These are phyloP conservation scores for Neolentinus lepideus DNA, from an alignment of 1,284 basidiomycete genomes.

Conservation along the genomic window DNA sequence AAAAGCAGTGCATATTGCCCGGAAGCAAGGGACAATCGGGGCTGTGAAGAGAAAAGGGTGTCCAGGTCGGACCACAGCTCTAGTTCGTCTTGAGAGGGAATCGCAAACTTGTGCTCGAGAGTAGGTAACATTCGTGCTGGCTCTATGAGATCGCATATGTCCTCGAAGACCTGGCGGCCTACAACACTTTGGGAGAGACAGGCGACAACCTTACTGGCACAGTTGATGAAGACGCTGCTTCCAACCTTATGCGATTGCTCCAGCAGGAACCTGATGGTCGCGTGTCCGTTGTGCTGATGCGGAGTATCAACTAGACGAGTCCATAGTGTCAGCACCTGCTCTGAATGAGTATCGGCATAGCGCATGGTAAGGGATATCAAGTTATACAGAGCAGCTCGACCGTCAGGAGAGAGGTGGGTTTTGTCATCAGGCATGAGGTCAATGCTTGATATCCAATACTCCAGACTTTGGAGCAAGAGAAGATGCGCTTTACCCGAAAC, in stretches of 20 bases:
- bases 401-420: conserved; percentile 49
- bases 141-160: conserved; percentile 80
- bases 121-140: conserved; percentile 78
- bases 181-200: conserved; percentile 77
- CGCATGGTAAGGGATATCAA: conserved; percentile 80
- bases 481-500: conserved; percentile 39
- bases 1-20: conserved; percentile 89
- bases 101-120: conserved; percentile 61
- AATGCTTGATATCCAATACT: conserved; percentile 76
- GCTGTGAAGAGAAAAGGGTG: conserved; percentile 66
- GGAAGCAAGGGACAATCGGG: conserved; percentile 60
- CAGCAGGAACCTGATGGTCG: conserved; percentile 78
- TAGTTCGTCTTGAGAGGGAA: conserved; percentile 65
- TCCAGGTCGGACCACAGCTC: conserved; percentile 71
- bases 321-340: conserved; percentile 84
- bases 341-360: conserved; percentile 71
- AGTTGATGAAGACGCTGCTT: conserved; percentile 70
- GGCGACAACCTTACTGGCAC: conserved; percentile 79
- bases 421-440: conserved; percentile 60
- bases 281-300: conserved; percentile 70
- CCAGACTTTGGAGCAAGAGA: conserved; percentile 64
- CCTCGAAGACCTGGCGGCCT: conserved; percentile 73
- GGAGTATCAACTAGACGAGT: conserved; percentile 65
- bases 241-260: conserved; percentile 86
- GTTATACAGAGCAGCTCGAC: conserved; percentile 71